Percentiles rank a stretch among this genome's conserved stretches.
These are phyloP conservation scores for Mycena floridula DNA, from an alignment of 768 basidiomycete genomes.

Conservation along the genomic window DNA sequence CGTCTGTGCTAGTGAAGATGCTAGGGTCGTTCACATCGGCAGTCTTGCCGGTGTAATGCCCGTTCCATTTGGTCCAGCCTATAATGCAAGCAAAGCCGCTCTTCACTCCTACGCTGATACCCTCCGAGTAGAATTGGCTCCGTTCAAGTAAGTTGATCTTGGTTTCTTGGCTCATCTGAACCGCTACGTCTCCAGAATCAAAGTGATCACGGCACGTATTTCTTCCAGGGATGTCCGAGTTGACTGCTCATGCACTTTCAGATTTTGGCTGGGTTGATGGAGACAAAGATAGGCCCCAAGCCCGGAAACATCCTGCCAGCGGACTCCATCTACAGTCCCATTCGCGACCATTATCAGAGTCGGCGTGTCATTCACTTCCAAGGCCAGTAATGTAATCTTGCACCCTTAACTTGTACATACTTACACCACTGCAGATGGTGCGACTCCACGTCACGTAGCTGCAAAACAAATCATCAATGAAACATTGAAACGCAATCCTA, in stretches of 20 bases:
- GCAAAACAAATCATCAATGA: constrained; percentile 9
- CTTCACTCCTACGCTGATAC: constrained; percentile 19
- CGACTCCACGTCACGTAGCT: constrained; percentile 4
- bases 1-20: constrained; percentile 8
- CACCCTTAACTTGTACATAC: not conserved
- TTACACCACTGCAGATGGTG: constrained; percentile 1
- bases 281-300: constrained; percentile 7
- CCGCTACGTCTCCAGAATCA: constrained; percentile 3
- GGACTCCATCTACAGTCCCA: constrained; percentile 9
- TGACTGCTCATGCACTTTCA: not conserved
- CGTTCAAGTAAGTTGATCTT: constrained; percentile 16
- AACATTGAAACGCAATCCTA: constrained; percentile 3
- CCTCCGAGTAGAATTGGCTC: constrained; percentile 22
- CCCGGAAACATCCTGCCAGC: constrained; percentile 2
- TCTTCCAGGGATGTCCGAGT: not conserved
- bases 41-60: constrained; percentile 20
- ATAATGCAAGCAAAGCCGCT: constrained; percentile 23
- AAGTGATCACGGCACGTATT: constrained; percentile 7
- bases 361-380: constrained; percentile 5
- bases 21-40: constrained; percentile 18
- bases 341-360: constrained; percentile 9
- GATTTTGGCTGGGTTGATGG: constrained; percentile 8
- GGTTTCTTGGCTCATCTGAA: not conserved
- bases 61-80: constrained; percentile 16
- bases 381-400: not conserved